Conservation (phyloP, 352 stramenopile species). For the Globisporangium acanthophoron region DNA sequence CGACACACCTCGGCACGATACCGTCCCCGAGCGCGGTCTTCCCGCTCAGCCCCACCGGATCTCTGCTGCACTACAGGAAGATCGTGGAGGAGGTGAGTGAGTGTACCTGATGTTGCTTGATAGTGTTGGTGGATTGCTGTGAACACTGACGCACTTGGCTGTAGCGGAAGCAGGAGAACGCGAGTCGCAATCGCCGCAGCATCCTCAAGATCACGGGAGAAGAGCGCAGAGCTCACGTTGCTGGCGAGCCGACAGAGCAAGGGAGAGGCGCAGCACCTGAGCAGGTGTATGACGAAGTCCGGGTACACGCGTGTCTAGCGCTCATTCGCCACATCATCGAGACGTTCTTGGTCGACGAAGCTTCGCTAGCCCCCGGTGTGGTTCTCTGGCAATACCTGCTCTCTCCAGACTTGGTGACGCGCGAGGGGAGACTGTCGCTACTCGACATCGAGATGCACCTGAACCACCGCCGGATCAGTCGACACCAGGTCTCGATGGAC, state of each 20-base stretch:
- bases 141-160: not conserved
- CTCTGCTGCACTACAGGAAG: slow-evolving; percentile 42
- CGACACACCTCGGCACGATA: not conserved
- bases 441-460: slow-evolving; percentile 54
- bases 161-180: slow-evolving; percentile 7
- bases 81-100: slow-evolving; percentile 33
- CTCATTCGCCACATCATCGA: slow-evolving; percentile 54
- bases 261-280: not conserved
- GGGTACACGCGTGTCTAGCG: slow-evolving; percentile 47
- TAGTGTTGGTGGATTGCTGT: not conserved
- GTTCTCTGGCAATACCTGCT: slow-evolving; percentile 37
- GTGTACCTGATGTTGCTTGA: not conserved
- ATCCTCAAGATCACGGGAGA: slow-evolving; percentile 4
- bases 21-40: not conserved
- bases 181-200: slow-evolving; percentile 5
- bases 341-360: slow-evolving; percentile 39
- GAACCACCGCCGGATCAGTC: slow-evolving; percentile 36
- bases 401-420: slow-evolving; percentile 36
- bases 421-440: slow-evolving; percentile 35
- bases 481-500: slow-evolving; percentile 24
- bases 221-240: not conserved
- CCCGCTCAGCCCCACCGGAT: slow-evolving; percentile 33
- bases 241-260: not conserved
- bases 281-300: slow-evolving; percentile 36
- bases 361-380: not conserved